These are phyloP conservation scores for Trichophyton mentagrophytes DNA, from an alignment of 2,329 filamentous ascomycete species.

Conservation along the genomic window DNA sequence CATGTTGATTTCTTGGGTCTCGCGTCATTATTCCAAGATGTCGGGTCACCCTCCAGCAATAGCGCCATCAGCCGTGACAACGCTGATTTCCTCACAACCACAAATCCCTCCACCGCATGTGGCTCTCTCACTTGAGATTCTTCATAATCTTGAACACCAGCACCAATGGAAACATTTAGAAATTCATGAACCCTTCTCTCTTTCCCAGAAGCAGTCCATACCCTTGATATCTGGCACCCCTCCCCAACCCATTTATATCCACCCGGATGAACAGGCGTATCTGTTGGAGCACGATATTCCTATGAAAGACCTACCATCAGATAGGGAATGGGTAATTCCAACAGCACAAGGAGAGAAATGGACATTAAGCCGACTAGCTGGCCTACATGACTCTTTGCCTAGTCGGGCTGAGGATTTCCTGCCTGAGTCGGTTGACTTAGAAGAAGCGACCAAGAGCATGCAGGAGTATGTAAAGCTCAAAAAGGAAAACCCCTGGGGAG, in stretches of 20 bases:
- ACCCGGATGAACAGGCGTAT: constrained; percentile 52
- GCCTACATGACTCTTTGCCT: constrained; percentile 44
- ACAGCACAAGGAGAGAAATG: constrained; percentile 47
- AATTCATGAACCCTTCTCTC: constrained; percentile 33
- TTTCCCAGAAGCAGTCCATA: constrained; percentile 24
- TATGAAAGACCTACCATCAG: constrained; percentile 35
- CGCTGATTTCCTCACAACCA: constrained; percentile 25
- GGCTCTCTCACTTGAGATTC: constrained; percentile 45
- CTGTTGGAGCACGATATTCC: constrained; percentile 41
- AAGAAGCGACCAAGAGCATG: constrained; percentile 20
- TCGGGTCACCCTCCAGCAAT: background rate
- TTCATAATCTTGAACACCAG: constrained; percentile 52
- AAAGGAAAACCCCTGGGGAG: constrained; percentile 28
- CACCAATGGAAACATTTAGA: constrained; percentile 48
- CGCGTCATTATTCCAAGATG: background rate
- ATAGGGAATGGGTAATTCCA: constrained; percentile 49
- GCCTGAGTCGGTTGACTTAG: constrained; percentile 13
- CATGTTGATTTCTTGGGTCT: background rate
- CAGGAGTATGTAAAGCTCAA: constrained; percentile 23
- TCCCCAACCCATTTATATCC: constrained; percentile 47
- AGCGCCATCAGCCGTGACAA: constrained; percentile 28
- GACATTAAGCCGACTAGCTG: constrained; percentile 43
- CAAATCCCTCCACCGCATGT: constrained; percentile 19
- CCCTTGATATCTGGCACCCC: constrained; percentile 50
- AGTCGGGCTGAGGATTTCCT: constrained; percentile 15